Base-by-base conservation (phyloP, 352 stramenopile genomes). In the Phytopythium sindhum region DNA sequence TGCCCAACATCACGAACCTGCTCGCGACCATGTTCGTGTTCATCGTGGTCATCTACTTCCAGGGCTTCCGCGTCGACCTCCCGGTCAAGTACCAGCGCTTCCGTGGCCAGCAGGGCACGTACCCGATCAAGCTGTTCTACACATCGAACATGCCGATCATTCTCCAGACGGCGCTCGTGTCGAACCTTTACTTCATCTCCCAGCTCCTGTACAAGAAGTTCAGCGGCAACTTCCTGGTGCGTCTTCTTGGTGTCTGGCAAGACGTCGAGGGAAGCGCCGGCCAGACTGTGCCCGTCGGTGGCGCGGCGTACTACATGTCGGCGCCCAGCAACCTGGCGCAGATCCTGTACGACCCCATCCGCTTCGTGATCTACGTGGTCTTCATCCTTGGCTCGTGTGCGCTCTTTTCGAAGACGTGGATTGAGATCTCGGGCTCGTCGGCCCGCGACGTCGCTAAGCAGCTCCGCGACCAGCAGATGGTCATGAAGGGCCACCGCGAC, bases 91-190 rank as follows among this genome's bases (percentile, higher is more conserved):
- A 99, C 88, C 95, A 99, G 75, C 98, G 98, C 79, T 98, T 98
- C 77, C 95, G 98, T 66, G 98, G 98, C 68, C 97, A 99, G 80
- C 93, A 99, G 84, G 97, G 96, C 73, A 99, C 95, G 66, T 99
- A 99, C 90, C 97, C 97, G 65, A 99, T 99, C 92, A 99, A 99
- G 89, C 87, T 99, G 6, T 99, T 99, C 77, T 99, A 99, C 93
- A 99, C 97, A 55, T 99, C 95, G 66, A 99, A 99, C 93, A 99
- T 99, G 97, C 97, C 97, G 57, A 99, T 99, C 80, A 99, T 99
- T 66, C 81, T 99, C 47, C 97, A 99, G 82, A 99, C 97, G 12
- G 97, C 97, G 21, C 87, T 99, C 52, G 96, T 99, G 50, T 98
- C 93, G 67, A 99, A 99, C 87, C 77, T 99, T 52, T 99, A 99